phyloP scores from a whole-genome alignment of 1,284 basidiomycete species.

The Vanrija humicola region DNA sequence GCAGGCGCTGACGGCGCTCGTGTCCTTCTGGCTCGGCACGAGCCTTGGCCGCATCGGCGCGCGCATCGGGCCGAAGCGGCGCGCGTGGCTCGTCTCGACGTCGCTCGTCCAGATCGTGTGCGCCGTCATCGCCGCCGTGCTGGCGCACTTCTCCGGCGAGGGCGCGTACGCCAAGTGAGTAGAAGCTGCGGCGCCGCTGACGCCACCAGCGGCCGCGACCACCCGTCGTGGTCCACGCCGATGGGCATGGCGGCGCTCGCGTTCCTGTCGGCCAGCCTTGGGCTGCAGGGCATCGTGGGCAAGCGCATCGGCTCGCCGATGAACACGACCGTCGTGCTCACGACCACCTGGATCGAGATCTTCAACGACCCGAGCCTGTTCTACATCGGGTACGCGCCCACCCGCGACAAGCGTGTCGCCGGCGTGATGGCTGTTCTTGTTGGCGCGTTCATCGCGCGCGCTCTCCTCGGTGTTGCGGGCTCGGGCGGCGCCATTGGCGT shows the following conservation, averaged over 20 bases:
- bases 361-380: constrained; percentile 70
- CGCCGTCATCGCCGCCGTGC: constrained; percentile 66
- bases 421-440: constrained; percentile 65
- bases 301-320: constrained; percentile 72
- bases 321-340: constrained; percentile 57
- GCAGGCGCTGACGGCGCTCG: constrained; percentile 71
- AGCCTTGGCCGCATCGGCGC: constrained; percentile 49
- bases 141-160: constrained; percentile 57
- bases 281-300: constrained; percentile 71
- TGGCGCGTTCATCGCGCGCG: constrained; percentile 69
- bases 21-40: constrained; percentile 59
- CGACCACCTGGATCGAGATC: constrained; percentile 81
- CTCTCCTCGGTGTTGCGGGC: constrained; percentile 54
- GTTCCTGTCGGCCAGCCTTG: constrained; percentile 72
- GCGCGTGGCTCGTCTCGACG: constrained; percentile 68
- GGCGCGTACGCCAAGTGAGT: constrained; percentile 55
- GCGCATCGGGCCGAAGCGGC: constrained; percentile 62
- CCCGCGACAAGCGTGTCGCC: constrained; percentile 69
- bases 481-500: constrained; percentile 55
- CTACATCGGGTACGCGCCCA: constrained; percentile 54
- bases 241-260: constrained; percentile 65
- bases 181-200: background rate
- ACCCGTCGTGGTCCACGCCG: constrained; percentile 65
- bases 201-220: constrained; percentile 50
- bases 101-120: constrained; percentile 70